phyloP scores from a whole-genome alignment of 306 rosid species.

The Potentilla sterilis region DNA sequence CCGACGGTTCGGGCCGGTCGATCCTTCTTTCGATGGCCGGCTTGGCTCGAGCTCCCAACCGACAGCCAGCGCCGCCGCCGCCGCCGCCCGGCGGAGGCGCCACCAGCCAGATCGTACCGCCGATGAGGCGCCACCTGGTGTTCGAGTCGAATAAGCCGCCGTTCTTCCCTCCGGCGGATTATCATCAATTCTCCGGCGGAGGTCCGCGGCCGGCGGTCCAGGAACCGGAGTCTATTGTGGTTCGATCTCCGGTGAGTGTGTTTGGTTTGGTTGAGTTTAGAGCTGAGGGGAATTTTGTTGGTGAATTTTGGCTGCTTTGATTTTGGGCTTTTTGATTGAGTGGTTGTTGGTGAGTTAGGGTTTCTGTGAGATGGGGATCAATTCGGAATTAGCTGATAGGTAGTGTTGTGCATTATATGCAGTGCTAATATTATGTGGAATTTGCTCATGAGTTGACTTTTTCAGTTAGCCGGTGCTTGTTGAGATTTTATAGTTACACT shows the following conservation, averaged over 20 bases:
- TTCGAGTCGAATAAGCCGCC: constrained; percentile 75
- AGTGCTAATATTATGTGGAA: neutral
- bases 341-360: constrained; percentile 18
- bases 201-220: constrained; percentile 47
- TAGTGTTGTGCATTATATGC: neutral
- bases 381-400: neutral
- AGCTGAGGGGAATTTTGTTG: constrained; percentile 6
- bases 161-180: constrained; percentile 65
- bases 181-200: constrained; percentile 57
- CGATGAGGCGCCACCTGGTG: constrained; percentile 66
- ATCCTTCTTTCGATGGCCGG: constrained; percentile 51
- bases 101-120: constrained; percentile 49
- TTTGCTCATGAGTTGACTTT: neutral
- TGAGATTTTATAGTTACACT: neutral
- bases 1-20: neutral
- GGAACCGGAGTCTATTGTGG: constrained; percentile 60
- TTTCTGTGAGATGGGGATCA: constrained; percentile 15
- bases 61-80: constrained; percentile 35
- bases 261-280: neutral
- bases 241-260: constrained; percentile 74
- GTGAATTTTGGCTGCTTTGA: neutral
- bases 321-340: neutral
- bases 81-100: constrained; percentile 17
- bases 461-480: neutral
- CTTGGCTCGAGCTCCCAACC: constrained; percentile 60